Percentiles rank a stretch among this genome's conserved stretches.
Conservation (phyloP, 108 stramenopile species). For the Fragilaria radians region DNA sequence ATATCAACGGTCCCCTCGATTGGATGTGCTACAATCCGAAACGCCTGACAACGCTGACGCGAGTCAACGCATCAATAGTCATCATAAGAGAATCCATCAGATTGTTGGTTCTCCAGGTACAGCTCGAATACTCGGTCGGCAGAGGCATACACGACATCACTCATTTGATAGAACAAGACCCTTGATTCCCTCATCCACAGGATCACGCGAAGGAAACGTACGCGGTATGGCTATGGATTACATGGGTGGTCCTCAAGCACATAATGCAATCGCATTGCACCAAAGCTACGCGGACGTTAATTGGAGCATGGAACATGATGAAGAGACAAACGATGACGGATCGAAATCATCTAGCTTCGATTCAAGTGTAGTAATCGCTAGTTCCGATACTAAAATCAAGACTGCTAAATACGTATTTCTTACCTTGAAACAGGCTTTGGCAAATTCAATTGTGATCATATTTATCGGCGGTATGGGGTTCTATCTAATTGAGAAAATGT, state of each 20-base stretch:
- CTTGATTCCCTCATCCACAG: no score
- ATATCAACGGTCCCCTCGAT: no score
- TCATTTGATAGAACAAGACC: constrained; percentile 27
- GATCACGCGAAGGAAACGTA: no score
- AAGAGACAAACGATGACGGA: no score
- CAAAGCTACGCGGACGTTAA: constrained; percentile 6
- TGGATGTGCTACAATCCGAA: no score
- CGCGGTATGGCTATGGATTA: no score
- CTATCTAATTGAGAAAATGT: constrained; percentile 69
- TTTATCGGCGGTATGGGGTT: constrained; percentile 75
- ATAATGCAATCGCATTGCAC: no score
- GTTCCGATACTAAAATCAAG: constrained; percentile 31
- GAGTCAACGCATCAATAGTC: no score
- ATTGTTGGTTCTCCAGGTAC: constrained; percentile 30
- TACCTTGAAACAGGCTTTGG: constrained; percentile 67
- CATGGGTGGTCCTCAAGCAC: no score
- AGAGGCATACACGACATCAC: constrained; percentile 38
- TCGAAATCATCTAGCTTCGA: not conserved
- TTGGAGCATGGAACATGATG: constrained; percentile 10
- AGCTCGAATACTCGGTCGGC: constrained; percentile 25
- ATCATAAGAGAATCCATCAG: no score
- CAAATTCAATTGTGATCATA: constrained; percentile 78
- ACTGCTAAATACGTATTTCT: constrained; percentile 75
- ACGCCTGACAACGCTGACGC: no score
- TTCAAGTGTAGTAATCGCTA: constrained; percentile 6